These are phyloP conservation scores for Tricholoma flavovirens DNA, from an alignment of 768 basidiomycete genomes.

Conservation along the genomic window DNA sequence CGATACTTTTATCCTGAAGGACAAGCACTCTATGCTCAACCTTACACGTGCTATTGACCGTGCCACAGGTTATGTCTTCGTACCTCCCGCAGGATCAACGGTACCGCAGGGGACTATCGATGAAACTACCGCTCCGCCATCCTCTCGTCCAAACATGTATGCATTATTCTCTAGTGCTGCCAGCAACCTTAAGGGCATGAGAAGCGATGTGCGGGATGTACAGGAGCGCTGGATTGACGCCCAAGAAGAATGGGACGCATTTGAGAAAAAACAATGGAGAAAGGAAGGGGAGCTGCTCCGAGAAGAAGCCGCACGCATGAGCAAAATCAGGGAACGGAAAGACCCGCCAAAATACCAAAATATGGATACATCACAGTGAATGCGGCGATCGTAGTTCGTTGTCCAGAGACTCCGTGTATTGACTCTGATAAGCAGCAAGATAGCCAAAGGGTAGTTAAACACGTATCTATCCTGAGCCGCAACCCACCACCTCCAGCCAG, in stretches of 20 bases:
- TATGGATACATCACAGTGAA: slow-evolving; percentile 7
- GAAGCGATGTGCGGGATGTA: slow-evolving; percentile 62
- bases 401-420: too few species aligned
- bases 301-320: slow-evolving; percentile 33
- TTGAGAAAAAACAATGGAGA: slow-evolving; percentile 72
- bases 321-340: slow-evolving; percentile 28
- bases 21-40: slow-evolving; percentile 92
- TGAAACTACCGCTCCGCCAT: slow-evolving; percentile 28
- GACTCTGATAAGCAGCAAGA: too few species aligned
- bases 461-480: neutral
- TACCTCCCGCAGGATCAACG: slow-evolving; percentile 42
- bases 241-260: slow-evolving; percentile 75
- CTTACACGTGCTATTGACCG: slow-evolving; percentile 81
- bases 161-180: slow-evolving; percentile 63
- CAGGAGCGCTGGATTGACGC: slow-evolving; percentile 95
- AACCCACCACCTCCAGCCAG: neutral
- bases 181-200: slow-evolving; percentile 44
- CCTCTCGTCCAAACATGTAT: slow-evolving; percentile 57
- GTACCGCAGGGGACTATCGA: slow-evolving; percentile 33
- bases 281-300: slow-evolving; percentile 59
- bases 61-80: slow-evolving; percentile 87
- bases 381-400: neutral
- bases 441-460: too few species aligned
- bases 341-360: slow-evolving; percentile 7
- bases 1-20: slow-evolving; percentile 38